These are phyloP conservation scores for Termitomyces sp. DNA, from an alignment of 768 basidiomycete genomes.

Conservation along the genomic window DNA sequence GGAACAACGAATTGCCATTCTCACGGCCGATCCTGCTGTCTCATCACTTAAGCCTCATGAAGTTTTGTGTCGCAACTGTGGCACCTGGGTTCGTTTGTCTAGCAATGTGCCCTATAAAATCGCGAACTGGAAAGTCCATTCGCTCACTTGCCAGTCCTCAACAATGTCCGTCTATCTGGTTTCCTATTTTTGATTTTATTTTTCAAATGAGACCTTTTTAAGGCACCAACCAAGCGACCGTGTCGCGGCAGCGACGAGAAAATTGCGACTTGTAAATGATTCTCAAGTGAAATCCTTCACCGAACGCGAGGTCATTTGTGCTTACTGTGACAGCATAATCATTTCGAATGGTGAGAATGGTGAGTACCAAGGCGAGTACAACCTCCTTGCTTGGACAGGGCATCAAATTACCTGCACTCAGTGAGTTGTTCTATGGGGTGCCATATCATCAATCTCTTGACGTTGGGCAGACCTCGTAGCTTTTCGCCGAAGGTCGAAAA, in stretches of 20 bases:
- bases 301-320: constrained; percentile 42
- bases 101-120: constrained; percentile 34
- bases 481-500: constrained; percentile 3
- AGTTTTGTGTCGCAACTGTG: constrained; percentile 56
- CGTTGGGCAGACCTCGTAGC: not conserved
- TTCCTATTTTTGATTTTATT: not conserved
- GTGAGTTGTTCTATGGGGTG: constrained; percentile 5
- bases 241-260: constrained; percentile 58
- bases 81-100: constrained; percentile 57
- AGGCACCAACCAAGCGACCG: constrained; percentile 46
- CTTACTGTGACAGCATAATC: constrained; percentile 41
- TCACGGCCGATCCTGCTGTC: constrained; percentile 49
- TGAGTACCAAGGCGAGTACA: constrained; percentile 55
- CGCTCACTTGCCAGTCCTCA: constrained; percentile 37
- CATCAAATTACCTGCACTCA: constrained; percentile 49
- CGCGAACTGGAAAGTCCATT: constrained; percentile 52
- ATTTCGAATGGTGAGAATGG: constrained; percentile 27
- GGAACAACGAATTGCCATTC: constrained; percentile 42
- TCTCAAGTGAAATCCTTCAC: constrained; percentile 49
- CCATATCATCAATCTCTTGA: not conserved
- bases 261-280: constrained; percentile 60
- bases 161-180: constrained; percentile 26
- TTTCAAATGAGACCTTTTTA: not conserved
- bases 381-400: constrained; percentile 53
- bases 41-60: constrained; percentile 45